These are phyloP conservation scores for Groenewaldozyma salmanticensis DNA, from an alignment of 805 yeast species.

Conservation along the genomic window DNA sequence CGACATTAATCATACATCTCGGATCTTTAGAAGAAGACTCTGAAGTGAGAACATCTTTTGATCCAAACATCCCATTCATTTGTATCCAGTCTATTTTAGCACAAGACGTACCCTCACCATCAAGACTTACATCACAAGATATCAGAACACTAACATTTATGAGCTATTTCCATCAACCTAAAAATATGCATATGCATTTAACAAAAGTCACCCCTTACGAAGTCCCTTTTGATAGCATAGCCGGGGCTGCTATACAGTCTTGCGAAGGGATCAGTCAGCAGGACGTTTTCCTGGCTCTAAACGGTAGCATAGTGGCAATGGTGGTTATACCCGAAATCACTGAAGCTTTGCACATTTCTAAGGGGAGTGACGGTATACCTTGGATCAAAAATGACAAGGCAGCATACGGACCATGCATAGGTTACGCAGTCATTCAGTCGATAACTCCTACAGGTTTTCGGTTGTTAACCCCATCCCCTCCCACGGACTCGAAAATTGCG, in stretches of 20 bases:
- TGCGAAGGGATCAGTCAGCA: constrained; percentile 18
- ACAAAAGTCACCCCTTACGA: constrained; percentile 25
- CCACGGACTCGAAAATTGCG: neutral
- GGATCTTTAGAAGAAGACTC: neutral
- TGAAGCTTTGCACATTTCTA: neutral
- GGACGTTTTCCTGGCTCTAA: constrained; percentile 21
- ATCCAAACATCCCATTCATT: neutral
- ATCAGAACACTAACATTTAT: constrained; percentile 19
- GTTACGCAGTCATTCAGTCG: constrained; percentile 61
- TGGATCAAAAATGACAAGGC: neutral
- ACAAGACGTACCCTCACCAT: neutral
- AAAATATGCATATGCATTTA: constrained; percentile 22
- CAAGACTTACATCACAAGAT: constrained; percentile 3
- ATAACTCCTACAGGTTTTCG: constrained; percentile 20
- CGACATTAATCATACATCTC: constrained; percentile 24
- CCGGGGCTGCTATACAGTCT: constrained; percentile 23
- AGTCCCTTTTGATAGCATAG: constrained; percentile 17
- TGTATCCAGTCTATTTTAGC: constrained; percentile 4
- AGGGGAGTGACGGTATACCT: neutral
- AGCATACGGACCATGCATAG: constrained; percentile 28
- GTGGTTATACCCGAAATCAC: constrained; percentile 5
- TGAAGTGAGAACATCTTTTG: constrained; percentile 3
- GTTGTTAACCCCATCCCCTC: neutral
- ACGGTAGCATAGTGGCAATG: constrained; percentile 29
- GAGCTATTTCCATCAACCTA: constrained; percentile 20